Evolutionary conservation across 2,329 filamentous ascomycete genomes (phyloP).

Genomic region (Trichocomaceae sp.): DNA sequence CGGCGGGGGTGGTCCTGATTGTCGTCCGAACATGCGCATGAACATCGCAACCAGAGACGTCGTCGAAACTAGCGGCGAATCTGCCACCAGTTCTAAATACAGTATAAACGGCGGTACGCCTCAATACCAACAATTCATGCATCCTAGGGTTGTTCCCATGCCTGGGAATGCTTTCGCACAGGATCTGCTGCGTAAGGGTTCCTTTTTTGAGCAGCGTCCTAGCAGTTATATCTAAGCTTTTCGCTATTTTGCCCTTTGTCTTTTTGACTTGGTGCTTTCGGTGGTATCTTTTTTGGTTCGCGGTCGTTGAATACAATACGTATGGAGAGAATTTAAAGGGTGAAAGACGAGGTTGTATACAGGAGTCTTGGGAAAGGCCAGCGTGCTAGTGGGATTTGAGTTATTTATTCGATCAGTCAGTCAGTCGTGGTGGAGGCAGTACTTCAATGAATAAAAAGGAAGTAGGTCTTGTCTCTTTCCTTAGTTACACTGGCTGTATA

Average conservation of each 20-base stretch:
- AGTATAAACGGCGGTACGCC: background rate
- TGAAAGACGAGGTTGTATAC: background rate
- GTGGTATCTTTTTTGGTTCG: background rate
- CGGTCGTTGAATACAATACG: background rate
- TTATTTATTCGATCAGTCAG: background rate
- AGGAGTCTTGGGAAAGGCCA: background rate
- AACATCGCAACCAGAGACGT: background rate
- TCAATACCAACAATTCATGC: background rate
- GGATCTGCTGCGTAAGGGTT: slow-evolving; percentile 9
- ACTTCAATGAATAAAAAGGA: background rate
- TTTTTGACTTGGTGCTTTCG: background rate
- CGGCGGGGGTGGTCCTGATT: background rate
- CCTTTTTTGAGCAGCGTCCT: slow-evolving; percentile 8
- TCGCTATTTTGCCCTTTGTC: background rate
- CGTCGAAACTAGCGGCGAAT: background rate
- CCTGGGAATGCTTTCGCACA: slow-evolving; percentile 12
- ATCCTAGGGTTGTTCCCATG: background rate
- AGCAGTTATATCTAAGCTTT: background rate
- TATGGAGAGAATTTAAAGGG: background rate
- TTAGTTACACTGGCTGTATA: too few species aligned
- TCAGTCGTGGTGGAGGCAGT: background rate
- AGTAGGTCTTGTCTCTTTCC: background rate
- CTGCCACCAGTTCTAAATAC: background rate
- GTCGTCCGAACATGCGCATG: background rate
- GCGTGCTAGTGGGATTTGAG: background rate